These are phyloP conservation scores for Xylariales sp. DNA, from an alignment of 2,329 filamentous ascomycete genomes.

Conservation along the genomic window DNA sequence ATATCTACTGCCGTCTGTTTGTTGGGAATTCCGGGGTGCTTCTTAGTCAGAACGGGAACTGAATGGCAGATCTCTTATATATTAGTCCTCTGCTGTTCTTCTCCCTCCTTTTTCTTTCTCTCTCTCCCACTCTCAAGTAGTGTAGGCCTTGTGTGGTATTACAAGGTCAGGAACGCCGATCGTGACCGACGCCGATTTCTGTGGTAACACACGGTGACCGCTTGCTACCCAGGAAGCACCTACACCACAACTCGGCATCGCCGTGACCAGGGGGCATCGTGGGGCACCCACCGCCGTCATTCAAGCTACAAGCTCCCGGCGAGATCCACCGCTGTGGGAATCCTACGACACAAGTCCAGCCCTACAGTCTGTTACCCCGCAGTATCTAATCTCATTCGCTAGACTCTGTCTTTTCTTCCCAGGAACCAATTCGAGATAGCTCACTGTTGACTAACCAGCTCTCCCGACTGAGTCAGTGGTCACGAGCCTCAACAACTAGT, in stretches of 20 bases:
- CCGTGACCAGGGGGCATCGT: conserved; percentile 26
- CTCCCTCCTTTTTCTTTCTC: not conserved
- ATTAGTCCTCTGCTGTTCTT: not conserved
- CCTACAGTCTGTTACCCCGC: conserved; percentile 37
- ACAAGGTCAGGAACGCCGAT: conserved; percentile 12
- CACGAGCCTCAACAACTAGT: conserved; percentile 19
- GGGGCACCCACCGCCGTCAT: conserved; percentile 23
- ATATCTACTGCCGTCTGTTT: not conserved
- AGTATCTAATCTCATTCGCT: conserved; percentile 38
- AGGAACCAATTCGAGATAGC: conserved; percentile 26
- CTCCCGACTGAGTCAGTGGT: conserved; percentile 13
- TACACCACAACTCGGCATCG: conserved; percentile 27
- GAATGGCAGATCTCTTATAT: conserved; percentile 4
- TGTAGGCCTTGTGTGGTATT: not conserved
- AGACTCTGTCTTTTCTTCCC: conserved; percentile 14
- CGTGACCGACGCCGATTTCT: not conserved
- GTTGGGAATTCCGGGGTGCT: not conserved
- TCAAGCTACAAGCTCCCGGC: conserved; percentile 27
- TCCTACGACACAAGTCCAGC: conserved; percentile 34
- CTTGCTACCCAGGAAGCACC: not conserved
- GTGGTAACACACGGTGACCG: conserved; percentile 9
- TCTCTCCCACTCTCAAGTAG: not conserved
- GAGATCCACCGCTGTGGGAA: conserved; percentile 32
- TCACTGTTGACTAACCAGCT: conserved; percentile 5
- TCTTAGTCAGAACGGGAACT: conserved; percentile 17